Evolutionary conservation across 2,329 filamentous ascomycete species (phyloP).

Genomic region (Penicillium paneum): DNA sequence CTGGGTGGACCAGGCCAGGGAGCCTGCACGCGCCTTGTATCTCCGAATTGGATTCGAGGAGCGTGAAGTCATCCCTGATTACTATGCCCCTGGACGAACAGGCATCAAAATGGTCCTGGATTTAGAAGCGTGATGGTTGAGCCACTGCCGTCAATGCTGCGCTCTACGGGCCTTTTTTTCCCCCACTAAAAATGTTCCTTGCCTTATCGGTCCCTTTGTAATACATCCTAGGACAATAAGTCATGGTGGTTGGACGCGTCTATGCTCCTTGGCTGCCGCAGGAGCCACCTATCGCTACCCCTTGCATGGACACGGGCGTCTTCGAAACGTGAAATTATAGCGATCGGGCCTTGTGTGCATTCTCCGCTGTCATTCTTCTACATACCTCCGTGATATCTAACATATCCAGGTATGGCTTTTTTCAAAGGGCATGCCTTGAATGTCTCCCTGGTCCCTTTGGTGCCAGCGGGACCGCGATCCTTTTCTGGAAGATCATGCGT

Average conservation of each 20-base stretch:
- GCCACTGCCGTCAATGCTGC: slow-evolving; percentile 22
- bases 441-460: slow-evolving; percentile 34
- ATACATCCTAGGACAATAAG: slow-evolving; percentile 20
- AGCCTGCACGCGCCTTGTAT: slow-evolving; percentile 48
- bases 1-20: slow-evolving; percentile 52
- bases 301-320: slow-evolving; percentile 33
- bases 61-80: slow-evolving; percentile 46
- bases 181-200: slow-evolving; percentile 14
- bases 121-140: slow-evolving; percentile 30
- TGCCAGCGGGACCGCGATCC: slow-evolving; percentile 24
- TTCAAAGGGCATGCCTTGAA: slow-evolving; percentile 34
- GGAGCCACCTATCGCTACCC: slow-evolving; percentile 22
- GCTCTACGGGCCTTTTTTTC: slow-evolving; percentile 9
- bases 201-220: slow-evolving; percentile 18
- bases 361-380: slow-evolving; percentile 29
- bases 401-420: slow-evolving; percentile 42
- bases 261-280: slow-evolving; percentile 22
- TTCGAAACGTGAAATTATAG: slow-evolving; percentile 30
- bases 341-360: slow-evolving; percentile 24
- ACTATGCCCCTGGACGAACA: slow-evolving; percentile 50
- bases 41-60: slow-evolving; percentile 46
- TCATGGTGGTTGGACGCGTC: slow-evolving; percentile 22
- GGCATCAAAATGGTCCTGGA: slow-evolving; percentile 46
- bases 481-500: slow-evolving; percentile 21
- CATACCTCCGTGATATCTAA: slow-evolving; percentile 39